Evolutionary conservation across 2,329 filamentous ascomycete species (phyloP).

Genomic region (Penicillium sp.): DNA sequence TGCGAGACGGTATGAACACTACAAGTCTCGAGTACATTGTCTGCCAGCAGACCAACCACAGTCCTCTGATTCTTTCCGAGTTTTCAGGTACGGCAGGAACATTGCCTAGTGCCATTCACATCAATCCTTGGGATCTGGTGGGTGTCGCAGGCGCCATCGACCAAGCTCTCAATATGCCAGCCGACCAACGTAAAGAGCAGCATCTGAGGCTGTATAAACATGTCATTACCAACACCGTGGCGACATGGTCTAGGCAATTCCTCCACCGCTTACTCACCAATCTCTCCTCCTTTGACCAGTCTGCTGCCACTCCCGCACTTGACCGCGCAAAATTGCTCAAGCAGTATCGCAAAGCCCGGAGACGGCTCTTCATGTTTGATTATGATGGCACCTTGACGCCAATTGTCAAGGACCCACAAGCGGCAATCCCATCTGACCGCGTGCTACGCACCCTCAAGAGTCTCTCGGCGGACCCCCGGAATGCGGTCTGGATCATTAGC

Average conservation of each 20-base stretch:
- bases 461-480: conserved; percentile 71
- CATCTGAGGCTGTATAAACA: conserved; percentile 73
- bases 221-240: conserved; percentile 78
- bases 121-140: conserved; percentile 90
- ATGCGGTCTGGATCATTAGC: conserved; percentile 97
- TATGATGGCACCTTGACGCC: conserved; percentile 96
- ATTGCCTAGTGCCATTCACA: conserved; percentile 79
- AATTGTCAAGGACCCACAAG: conserved; percentile 85
- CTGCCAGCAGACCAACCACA: conserved; percentile 79
- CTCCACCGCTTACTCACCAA: conserved; percentile 74
- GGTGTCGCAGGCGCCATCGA: conserved; percentile 81
- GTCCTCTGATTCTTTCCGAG: conserved; percentile 88
- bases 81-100: conserved; percentile 92
- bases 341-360: conserved; percentile 67
- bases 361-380: conserved; percentile 95
- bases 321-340: conserved; percentile 66
- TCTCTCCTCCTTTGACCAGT: conserved; percentile 67
- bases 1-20: conserved; percentile 96
- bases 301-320: conserved; percentile 71
- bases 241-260: conserved; percentile 76
- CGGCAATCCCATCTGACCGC: conserved; percentile 79
- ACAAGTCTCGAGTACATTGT: conserved; percentile 92
- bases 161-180: conserved; percentile 69
- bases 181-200: conserved; percentile 59
- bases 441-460: conserved; percentile 73